Percentiles rank a stretch among this genome's conserved stretches.
Evolutionary conservation across 352 stramenopile species (phyloP).

Genomic region (Phytophthora cryptogea): DNA sequence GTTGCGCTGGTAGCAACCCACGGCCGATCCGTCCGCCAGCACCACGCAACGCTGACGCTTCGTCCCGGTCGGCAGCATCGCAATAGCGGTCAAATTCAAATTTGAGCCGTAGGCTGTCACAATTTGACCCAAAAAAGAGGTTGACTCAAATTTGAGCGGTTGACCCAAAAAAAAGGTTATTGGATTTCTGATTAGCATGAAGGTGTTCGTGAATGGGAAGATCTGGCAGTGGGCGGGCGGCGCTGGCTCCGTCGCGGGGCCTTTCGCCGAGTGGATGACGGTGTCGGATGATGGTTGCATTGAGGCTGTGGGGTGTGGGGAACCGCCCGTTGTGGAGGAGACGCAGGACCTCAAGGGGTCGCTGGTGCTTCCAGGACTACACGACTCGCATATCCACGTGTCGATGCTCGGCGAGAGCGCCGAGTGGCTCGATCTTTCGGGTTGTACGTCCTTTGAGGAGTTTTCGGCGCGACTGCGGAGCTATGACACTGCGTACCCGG

Average conservation of each 20-base stretch:
- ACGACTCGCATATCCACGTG: constrained; percentile 90
- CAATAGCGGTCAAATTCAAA: neutral
- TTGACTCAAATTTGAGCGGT: too few relatives aligned
- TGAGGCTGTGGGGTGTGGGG: constrained; percentile 35
- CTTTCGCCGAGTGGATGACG: constrained; percentile 62
- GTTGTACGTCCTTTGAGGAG: constrained; percentile 76
- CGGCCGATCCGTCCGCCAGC: constrained; percentile 52
- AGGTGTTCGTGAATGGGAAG: constrained; percentile 61
- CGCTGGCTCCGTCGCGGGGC: constrained; percentile 2
- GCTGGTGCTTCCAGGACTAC: constrained; percentile 84
- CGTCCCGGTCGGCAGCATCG: constrained; percentile 18
- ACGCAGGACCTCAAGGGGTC: constrained; percentile 55
- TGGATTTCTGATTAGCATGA: constrained; percentile 25
- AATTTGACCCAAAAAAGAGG: too few relatives aligned
- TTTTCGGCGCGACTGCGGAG: constrained; percentile 51
- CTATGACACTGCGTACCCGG: constrained; percentile 66
- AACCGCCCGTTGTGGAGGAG: constrained; percentile 13
- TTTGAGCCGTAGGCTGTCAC: too few relatives aligned
- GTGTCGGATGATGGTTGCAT: constrained; percentile 56
- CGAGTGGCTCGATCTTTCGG: constrained; percentile 83
- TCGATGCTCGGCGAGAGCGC: constrained; percentile 83
- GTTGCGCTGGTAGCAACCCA: constrained; percentile 51
- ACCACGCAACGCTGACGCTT: constrained; percentile 48
- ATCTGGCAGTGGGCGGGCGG: constrained; percentile 66
- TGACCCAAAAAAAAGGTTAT: too few relatives aligned